Conservation (phyloP, 192 early-diverging fungal species). For the Backusella westeae region DNA sequence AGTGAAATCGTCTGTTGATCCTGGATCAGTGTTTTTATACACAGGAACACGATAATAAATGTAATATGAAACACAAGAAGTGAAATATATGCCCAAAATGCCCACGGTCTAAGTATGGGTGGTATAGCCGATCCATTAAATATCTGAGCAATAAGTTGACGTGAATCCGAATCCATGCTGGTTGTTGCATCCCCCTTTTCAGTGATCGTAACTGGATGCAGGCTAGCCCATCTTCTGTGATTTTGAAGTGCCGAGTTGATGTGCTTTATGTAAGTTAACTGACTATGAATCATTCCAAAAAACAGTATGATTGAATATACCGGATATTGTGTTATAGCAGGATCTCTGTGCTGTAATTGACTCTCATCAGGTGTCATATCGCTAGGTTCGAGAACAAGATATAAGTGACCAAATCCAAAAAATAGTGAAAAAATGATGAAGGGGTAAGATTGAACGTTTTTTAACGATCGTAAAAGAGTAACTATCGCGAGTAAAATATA, state of each 20-base stretch:
- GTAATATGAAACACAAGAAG: neutral
- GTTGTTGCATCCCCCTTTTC: constrained; percentile 8
- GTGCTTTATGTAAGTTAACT: neutral
- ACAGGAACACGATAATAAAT: neutral
- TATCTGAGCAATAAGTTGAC: neutral
- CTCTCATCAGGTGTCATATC: neutral
- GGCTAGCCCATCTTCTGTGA: constrained; percentile 3
- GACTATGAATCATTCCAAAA: neutral
- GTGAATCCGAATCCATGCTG: neutral
- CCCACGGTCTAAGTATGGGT: neutral
- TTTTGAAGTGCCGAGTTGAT: neutral
- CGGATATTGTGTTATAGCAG: neutral
- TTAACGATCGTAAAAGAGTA: neutral
- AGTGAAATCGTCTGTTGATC: neutral
- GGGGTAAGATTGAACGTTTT: neutral
- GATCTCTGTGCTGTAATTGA: neutral
- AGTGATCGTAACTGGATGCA: constrained; percentile 10
- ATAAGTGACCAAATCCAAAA: neutral
- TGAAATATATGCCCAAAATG: constrained; percentile 7
- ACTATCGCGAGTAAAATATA: constrained; percentile 1
- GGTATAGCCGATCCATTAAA: neutral
- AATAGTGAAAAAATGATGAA: neutral
- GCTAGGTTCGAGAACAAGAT: neutral
- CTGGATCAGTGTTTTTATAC: neutral
- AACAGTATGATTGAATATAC: neutral